Base-by-base conservation (phyloP, 257 asterid species). In the Leonotis leonurus region DNA sequence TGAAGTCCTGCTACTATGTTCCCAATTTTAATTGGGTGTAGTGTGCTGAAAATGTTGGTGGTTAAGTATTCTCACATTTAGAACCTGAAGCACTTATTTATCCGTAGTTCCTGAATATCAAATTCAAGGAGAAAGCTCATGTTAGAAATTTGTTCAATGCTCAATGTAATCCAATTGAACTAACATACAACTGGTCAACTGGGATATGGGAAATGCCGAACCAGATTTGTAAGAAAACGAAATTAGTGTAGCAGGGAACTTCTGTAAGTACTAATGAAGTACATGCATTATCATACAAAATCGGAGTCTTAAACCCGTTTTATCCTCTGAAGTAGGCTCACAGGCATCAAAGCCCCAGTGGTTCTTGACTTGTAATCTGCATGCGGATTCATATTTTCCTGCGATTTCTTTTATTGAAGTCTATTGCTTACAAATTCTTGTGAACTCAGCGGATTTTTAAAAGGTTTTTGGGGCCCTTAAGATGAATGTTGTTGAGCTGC, bases 401-500 rank as follows among this genome's bases (percentile, higher is more conserved):
- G 58, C 60, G 48, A 8, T 61, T 26, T 61, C 53, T 45, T 66
- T 75, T 65, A 65, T 75, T 70, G 54, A 25, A 25, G 56, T 53
- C 32, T 29, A 41, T 14, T 56, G 37, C 35, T 40, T 22, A 32
- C 33, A 60, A 53, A 60, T 60, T 55, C 44, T 12, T 26, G 72
- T 55, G 27, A 12, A 37, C 8, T 68, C 69, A 18, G 44, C 48
- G 37, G 63, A 35, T 63, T 56, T n/a, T 20, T 4, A 2, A 10
- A 29, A 27, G 21, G 33, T 22, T 39, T 56, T 36, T 8, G 64
- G 40, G 49, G 57, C 63, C 33, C 59, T 61, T 60, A 78, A 11
- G 80, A 43, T 39, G 74, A 62, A 6, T 62, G 75, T 26, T 66
- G 30, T 57, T 75, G 68, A 37, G 74, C 82, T 40, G 70, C 75